These are phyloP conservation scores for Senecio squalidus DNA, from an alignment of 140 eudicot genomes.

Conservation along the genomic window DNA sequence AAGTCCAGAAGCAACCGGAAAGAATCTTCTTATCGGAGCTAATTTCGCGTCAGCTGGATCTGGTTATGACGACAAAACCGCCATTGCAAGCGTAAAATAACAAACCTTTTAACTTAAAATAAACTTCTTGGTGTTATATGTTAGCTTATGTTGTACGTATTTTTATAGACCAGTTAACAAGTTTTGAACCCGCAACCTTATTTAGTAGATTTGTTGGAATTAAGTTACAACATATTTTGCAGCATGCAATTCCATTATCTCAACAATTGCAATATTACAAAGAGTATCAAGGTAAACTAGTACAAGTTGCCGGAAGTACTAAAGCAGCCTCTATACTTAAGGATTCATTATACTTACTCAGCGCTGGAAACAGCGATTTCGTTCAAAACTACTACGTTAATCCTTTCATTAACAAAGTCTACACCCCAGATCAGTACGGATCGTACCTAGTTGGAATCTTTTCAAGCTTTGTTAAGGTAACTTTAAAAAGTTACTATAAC, in stretches of 20 bases:
- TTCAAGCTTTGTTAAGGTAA: conserved; percentile 62
- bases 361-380: conserved; percentile 80
- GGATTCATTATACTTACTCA: conserved; percentile 57
- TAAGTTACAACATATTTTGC: no score
- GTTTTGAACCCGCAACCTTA: no score
- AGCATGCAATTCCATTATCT: conserved; percentile 93
- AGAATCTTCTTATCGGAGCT: conserved; percentile 80
- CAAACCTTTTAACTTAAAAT: not conserved
- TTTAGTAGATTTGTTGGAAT: no score
- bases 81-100: conserved; percentile 44
- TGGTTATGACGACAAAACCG: conserved; percentile 84
- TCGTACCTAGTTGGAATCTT: conserved; percentile 57
- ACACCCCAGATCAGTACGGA: conserved; percentile 76
- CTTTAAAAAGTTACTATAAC: not conserved
- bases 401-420: conserved; percentile 64
- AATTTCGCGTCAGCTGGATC: conserved; percentile 98
- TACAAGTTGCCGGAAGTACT: conserved; percentile 58
- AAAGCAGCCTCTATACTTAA: conserved; percentile 66
- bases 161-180: no score
- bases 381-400: conserved; percentile 80
- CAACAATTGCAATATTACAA: conserved; percentile 70
- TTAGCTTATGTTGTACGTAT: not conserved
- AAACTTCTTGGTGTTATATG: not conserved
- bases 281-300: conserved; percentile 75
- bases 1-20: conserved; percentile 90